Evolutionary conservation across 768 basidiomycete species (phyloP).

Genomic region (Boletus edulis): DNA sequence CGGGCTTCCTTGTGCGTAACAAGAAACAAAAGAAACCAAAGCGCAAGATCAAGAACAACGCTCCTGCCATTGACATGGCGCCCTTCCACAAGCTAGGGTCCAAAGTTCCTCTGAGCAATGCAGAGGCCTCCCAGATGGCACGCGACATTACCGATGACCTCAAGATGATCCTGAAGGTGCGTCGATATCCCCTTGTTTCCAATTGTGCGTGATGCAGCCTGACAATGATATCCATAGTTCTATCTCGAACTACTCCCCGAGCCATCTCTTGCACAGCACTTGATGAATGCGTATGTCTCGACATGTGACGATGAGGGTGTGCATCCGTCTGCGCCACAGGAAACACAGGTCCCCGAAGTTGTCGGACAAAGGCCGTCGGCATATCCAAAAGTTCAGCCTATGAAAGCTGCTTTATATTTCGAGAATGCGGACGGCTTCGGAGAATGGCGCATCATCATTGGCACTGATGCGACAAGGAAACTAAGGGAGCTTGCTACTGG

Average conservation of each 20-base stretch:
- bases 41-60: conserved; percentile 12
- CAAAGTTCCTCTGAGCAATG: conserved; percentile 23
- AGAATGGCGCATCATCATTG: conserved; percentile 59
- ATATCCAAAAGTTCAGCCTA: conserved; percentile 50
- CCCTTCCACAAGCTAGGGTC: conserved; percentile 31
- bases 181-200: neutral
- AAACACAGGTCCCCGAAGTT: neutral
- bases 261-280: conserved; percentile 8
- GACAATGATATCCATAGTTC: conserved; percentile 15
- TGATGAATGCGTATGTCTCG: conserved; percentile 11
- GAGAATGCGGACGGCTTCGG: conserved; percentile 60
- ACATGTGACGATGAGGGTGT: neutral
- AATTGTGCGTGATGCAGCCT: neutral
- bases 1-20: conserved; percentile 8
- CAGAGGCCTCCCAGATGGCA: conserved; percentile 16
- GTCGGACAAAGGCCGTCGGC: conserved; percentile 24
- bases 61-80: conserved; percentile 20
- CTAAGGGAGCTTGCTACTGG: conserved; percentile 46
- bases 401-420: conserved; percentile 61
- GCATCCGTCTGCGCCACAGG: neutral
- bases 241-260: conserved; percentile 23
- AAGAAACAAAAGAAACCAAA: conserved; percentile 30
- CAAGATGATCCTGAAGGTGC: conserved; percentile 30
- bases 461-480: conserved; percentile 46
- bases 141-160: conserved; percentile 23